A percentile compares a stretch with the other conserved stretches of the same genome.
phyloP scores from a whole-genome alignment of 2,329 filamentous ascomycete genomes.

The Cytospora piceicola region DNA sequence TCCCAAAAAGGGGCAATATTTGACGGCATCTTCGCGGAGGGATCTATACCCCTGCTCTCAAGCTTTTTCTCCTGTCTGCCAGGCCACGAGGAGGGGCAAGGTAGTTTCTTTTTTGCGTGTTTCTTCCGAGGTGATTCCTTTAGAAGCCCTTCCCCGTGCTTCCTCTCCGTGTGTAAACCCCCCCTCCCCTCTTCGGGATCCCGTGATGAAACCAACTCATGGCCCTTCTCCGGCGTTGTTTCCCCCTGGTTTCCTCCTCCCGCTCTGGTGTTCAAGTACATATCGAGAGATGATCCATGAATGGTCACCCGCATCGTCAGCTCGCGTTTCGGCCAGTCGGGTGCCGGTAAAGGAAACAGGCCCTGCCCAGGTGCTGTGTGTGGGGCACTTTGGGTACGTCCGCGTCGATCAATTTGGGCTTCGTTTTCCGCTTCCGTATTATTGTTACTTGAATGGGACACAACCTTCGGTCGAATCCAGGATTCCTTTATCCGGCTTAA shows the following conservation, averaged over 20 bases:
- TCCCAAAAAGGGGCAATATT: neutral
- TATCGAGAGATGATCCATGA: neutral
- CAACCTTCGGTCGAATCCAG: neutral
- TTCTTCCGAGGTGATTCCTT: neutral
- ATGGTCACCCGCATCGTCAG: conserved; percentile 9
- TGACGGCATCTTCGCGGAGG: neutral
- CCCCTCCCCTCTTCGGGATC: neutral
- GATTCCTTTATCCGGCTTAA: neutral
- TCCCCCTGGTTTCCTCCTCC: neutral
- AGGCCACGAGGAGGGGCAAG: too few species aligned
- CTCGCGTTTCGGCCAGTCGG: conserved; percentile 22
- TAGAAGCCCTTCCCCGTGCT: conserved; percentile 6
- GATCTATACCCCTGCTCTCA: neutral
- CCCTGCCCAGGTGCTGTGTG: neutral
- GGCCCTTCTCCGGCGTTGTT: conserved; percentile 5
- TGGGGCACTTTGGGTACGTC: conserved; percentile 1
- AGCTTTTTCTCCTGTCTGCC: neutral
- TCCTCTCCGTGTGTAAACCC: conserved; percentile 11
- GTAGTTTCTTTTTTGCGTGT: neutral
- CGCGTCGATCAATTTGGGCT: conserved; percentile 21
- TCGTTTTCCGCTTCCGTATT: neutral
- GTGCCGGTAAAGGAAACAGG: neutral
- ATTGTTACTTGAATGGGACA: neutral
- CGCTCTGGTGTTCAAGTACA: neutral
- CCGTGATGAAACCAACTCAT: neutral